Conservation (phyloP, 108 stramenopile genomes). For the Pseudonitzschia pungens region DNA sequence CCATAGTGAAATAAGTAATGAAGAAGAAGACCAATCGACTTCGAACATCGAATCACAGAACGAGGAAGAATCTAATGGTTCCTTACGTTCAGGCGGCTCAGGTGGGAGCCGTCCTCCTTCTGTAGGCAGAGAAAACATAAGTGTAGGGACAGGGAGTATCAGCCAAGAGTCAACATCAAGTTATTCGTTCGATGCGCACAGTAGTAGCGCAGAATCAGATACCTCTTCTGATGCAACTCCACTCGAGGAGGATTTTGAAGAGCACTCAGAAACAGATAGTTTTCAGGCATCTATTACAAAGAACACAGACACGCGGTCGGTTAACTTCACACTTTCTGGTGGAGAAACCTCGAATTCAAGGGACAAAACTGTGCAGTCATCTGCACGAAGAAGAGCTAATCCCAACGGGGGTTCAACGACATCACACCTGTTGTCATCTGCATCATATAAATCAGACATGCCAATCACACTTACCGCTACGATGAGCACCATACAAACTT, state of each 20-base stretch:
- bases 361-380: constrained; percentile 5
- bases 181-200: background rate
- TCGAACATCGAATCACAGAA: background rate
- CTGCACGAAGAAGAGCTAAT: background rate
- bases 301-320: background rate
- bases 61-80: background rate
- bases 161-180: background rate
- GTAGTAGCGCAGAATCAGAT: background rate
- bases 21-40: background rate
- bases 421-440: background rate
- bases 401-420: background rate
- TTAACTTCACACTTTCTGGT: background rate
- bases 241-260: background rate
- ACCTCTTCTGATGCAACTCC: constrained; percentile 2
- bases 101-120: background rate
- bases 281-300: background rate
- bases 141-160: background rate
- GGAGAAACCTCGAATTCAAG: background rate
- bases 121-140: background rate
- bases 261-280: background rate
- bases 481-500: constrained; percentile 12
- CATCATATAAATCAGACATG: constrained; percentile 3
- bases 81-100: background rate
- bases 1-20: background rate
- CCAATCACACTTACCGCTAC: constrained; percentile 4